Conservation (phyloP, 257 asterid species). For the Nicotiana undulata region DNA sequence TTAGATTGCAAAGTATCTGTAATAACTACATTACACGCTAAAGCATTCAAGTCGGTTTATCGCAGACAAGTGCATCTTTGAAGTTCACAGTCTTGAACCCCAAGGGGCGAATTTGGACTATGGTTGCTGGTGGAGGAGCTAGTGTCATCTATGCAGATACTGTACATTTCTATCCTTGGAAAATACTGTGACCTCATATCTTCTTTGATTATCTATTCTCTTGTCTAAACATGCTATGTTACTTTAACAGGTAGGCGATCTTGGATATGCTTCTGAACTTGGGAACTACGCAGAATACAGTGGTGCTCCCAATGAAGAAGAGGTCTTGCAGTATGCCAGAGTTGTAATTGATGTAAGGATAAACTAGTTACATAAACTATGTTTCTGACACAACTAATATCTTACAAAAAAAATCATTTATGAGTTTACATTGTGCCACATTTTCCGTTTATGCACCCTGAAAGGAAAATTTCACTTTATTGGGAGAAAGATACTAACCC, state of each 20-base stretch:
- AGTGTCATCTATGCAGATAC: constrained; percentile 96
- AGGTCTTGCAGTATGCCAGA: constrained; percentile 92
- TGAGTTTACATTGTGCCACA: background rate
- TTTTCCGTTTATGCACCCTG: background rate
- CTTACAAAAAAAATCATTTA: background rate
- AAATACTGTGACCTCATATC: background rate
- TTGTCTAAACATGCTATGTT: background rate
- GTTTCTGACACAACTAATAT: background rate
- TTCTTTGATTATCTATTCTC: background rate
- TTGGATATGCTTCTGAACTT: constrained; percentile 88
- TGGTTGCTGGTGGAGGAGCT: constrained; percentile 99
- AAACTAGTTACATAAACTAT: background rate
- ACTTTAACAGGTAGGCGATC: constrained; percentile 75
- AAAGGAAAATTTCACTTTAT: background rate
- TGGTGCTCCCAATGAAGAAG: constrained; percentile 97
- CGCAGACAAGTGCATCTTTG: constrained; percentile 96
- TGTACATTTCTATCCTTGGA: constrained; percentile 32
- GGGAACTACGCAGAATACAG: constrained; percentile 97
- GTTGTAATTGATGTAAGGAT: constrained; percentile 83
- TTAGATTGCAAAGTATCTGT: background rate
- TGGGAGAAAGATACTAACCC: background rate
- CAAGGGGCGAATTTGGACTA: constrained; percentile 92
- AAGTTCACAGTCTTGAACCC: constrained; percentile 96
- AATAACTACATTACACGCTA: background rate
- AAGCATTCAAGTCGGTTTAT: background rate